Evolutionary conservation across 208 protist genomes (phyloP), one percentile per base, ranked within the genome.

Genomic region (Trypanosomatidae sp.): DNA sequence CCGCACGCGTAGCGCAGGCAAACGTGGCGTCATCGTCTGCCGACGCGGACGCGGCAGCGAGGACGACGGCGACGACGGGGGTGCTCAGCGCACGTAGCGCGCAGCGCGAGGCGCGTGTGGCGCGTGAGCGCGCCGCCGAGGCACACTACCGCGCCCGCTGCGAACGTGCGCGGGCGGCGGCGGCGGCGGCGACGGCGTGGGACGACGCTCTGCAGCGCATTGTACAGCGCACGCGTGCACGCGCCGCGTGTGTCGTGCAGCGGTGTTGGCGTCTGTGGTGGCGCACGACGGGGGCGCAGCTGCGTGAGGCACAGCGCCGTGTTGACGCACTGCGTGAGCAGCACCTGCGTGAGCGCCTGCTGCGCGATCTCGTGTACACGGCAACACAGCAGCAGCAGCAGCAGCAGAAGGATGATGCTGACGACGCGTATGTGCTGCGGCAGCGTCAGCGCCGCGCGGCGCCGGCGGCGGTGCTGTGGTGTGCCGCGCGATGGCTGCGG

Each of bases 221-320:
- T 13, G 32, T 53, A 4, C 23, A 23, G 1, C 77, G 77, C 33
- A 79, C 69, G 4, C 45, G 54, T 16, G 25, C 55, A 8, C 59
- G 59, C 11, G 77, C 74, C 1, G 83, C 77, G 0, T 19, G 6
- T 3, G 45, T 22, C 1, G 73, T 92, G 28, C 83, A 92, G 47
- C 51, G 43, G 6, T 23, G 21, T 32, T 92, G 83, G 78, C 47
- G 13, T 13, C 54, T 48, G 33, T 92, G 83, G 83, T 92, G 83
- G 78, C 35, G 21, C 6, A 38, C 53, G 4, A 40, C 80, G 2
- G 83, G 83, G 6, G 51, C 51, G 25, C 48, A 63, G 2, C 67
- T 70, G 0, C 66, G 72, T 6, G 57, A 66, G 32, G 51, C 67
- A 10, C 57, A 73, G 48, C 35, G 53, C 40, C 59, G 56, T n/a